phyloP scores from a whole-genome alignment of 192 early-diverging fungal species.

The Mortierella hygrophila region DNA sequence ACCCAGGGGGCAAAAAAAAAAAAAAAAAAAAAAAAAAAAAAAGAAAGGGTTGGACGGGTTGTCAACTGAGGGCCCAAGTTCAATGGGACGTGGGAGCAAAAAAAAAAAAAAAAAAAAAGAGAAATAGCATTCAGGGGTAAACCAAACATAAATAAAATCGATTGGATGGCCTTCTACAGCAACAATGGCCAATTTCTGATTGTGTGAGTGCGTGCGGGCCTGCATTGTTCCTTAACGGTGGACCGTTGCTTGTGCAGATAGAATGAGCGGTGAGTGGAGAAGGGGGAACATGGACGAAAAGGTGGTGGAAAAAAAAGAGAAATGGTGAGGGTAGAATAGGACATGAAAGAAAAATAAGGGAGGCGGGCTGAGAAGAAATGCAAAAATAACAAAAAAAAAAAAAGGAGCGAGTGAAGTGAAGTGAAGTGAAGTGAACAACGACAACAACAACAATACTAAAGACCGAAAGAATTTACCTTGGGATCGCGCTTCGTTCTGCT shows the following conservation, averaged over 20 bases:
- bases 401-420: background rate
- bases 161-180: background rate
- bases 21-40: background rate
- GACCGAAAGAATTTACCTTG: conserved; percentile 21
- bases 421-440: background rate
- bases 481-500: conserved; percentile 16
- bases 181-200: background rate
- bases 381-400: background rate
- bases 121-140: conserved; percentile 22
- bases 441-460: background rate
- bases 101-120: background rate
- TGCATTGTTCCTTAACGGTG: background rate
- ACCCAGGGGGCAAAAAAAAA: background rate
- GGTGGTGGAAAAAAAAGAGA: background rate
- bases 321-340: background rate
- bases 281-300: background rate
- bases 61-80: background rate
- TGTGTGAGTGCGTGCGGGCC: background rate
- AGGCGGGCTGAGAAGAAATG: background rate
- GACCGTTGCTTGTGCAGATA: background rate
- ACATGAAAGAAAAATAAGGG: background rate
- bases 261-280: background rate
- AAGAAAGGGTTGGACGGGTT: background rate
- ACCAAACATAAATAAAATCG: background rate
- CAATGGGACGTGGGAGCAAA: background rate